Base-by-base conservation (phyloP, 2,329 filamentous ascomycete species). In the Ophiostoma sp. region DNA sequence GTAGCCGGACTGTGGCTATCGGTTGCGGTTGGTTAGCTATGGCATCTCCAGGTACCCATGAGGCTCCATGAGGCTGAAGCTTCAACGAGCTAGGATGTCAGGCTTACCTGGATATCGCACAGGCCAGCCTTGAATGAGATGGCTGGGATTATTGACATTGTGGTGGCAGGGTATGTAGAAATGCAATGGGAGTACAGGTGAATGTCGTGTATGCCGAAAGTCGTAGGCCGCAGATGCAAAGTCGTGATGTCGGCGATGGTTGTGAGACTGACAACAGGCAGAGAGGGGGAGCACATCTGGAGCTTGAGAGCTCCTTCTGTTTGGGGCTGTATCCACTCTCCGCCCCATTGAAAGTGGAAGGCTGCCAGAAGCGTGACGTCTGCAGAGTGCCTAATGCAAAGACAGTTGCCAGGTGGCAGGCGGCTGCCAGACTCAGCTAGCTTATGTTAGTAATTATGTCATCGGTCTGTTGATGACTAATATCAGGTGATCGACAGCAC, bases 101-200 rank as follows among this genome's bases (percentile, higher is more conserved):
- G 15, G 84, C 90, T 78, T 82, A 96, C 93, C 79, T 94, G 89
- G 72, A 94, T 79, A 69, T 95, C 89, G 82, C 94, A 98, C 79
- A 87, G 87, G 80, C 94, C 94, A 74, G 94, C 94, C 85, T 97
- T 97, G 86, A 98, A 98, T 20, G 93, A 96, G 79, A 98, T 94
- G 77, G 97, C 86, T 41, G 94, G 93, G 75, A 85, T 80, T 80
- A 92, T 89, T 73, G 94, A 92, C 93, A 97, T 97, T 74, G 31
- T 72, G 72, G 44, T 41, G 35, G 20, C 23, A 35, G 17, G 17
- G 31, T 36, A 15, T 65, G 35, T n/a, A 10, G 33, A 39, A 33
- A 35, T 67, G 41, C 48, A 33, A 41, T 48, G 1, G 44, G 7
- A 52, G 31, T n/a, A 39, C 23, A 8, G 33, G 2, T 41, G 31